Base-by-base conservation (phyloP, 352 stramenopile genomes). In the Phytopythium aichiense region DNA sequence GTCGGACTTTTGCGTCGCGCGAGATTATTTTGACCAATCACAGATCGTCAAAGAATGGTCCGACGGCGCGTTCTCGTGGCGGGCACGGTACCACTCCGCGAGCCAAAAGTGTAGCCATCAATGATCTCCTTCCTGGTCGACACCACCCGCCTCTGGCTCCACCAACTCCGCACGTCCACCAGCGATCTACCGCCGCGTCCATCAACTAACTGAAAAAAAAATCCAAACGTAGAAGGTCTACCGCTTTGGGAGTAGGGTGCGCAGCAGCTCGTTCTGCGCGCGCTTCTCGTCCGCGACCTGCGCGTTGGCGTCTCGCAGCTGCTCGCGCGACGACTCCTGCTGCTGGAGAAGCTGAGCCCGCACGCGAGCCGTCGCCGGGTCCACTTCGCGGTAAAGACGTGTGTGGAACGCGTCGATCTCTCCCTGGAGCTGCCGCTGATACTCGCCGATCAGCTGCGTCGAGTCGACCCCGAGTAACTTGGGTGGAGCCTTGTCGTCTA, bases 321-420 rank as follows among this genome's bases (percentile, higher is more conserved):
- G 68, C 35, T 51, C 60, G 28, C 67, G 57, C 11, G 76, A 46
- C 18, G 58, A 52, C 30, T 70, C 53, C 35, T 56, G 67, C 55
- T 74, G 58, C n/a, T 74, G 50, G 25, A 69, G 38, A 12, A 75
- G 64, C 22, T 74, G 67, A 31, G 64, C 43, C 15, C 50, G 63
- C 20, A 72, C 56, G 2, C 69, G 72, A n/a, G 64, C 67, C 28
- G 67, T 69, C 18, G 63, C 65, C 0, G 75, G 67, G 50, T 81
- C 68, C 58, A 79, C 48, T 57, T 84, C 70, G 15, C 65, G 62
- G 13, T 73, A 66, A 16, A 83, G 35, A 23, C 69, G 74, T 13
- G 38, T 38, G 50, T 77, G 74, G 50, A 68, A 77, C 16, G 54
- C 72, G n/a, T 56, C 48, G 7, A 83, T 63, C 68, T 81, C 69